Base-by-base conservation (phyloP, 148 eudicot genomes). In the Vaccinium corymbosum region DNA sequence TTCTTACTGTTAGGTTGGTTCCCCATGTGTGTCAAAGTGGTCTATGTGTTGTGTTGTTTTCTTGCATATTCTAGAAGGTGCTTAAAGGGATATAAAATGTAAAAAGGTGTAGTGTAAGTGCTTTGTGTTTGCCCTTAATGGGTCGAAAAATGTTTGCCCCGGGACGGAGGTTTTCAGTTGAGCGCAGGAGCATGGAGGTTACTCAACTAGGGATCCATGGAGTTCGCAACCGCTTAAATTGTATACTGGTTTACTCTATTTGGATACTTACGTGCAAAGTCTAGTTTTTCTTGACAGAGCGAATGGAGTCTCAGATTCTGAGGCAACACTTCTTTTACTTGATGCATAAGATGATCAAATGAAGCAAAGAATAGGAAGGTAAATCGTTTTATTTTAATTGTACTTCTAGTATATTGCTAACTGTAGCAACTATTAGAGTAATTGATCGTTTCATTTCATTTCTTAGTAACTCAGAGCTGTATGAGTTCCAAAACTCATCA, bases 211-310 rank as follows among this genome's bases (percentile, higher is more conserved):
- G 85, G 19, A 71, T 85, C 50, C n/a, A 8, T 78, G 80, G 51
- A 71, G 79, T 71, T 71, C 4, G 15, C 76, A 27, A 0, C 74
- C 1, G 0, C 19, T 29, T 70, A 0, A 20, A 20, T 68, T 70
- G 0, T 70, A 13, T 19, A 57, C 55, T 25, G 68, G 53, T 35
- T 78, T 85, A n/a, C 35, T 84, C 73, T 78, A 19, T 73, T 22
- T 71, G 62, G 83, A 78, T 29, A 73, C 59, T 3, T 87, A 84
- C 52, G 38, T 57, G 16, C 80, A 85, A 57, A 87, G 89, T 64
- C 32, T 87, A 55, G 83, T 76, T 48, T 82, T 87, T 66, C 79
- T 85, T 2, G 61, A 29, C 76, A 35, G 48, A 71, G 48, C 35
- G 32, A 35, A 32, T 32, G 19, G 76, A 71, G 76, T 71, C 17